Conservation (phyloP, 768 basidiomycete genomes). For the Pholiota molesta region DNA sequence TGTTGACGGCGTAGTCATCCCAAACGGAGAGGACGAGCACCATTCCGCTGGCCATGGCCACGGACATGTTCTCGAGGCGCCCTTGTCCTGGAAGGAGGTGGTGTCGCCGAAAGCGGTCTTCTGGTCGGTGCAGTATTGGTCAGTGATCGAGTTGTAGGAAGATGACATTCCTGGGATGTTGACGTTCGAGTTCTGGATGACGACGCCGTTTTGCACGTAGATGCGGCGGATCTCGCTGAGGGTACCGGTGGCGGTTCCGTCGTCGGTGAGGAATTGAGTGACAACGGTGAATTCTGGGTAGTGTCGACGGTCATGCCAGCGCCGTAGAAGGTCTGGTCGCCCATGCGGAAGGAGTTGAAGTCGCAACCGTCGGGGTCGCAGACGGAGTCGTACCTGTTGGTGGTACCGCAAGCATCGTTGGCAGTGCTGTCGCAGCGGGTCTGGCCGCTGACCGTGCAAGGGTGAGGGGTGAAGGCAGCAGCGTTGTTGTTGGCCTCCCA, state of each 20-base stretch:
- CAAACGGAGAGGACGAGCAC: constrained; percentile 53
- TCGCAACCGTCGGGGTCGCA: constrained; percentile 64
- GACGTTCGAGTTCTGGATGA: constrained; percentile 52
- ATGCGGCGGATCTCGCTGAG: constrained; percentile 57
- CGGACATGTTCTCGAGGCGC: constrained; percentile 41
- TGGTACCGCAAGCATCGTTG: constrained; percentile 36
- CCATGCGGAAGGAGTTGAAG: constrained; percentile 65
- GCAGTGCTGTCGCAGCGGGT: constrained; percentile 41
- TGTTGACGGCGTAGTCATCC: constrained; percentile 56
- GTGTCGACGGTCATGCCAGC: constrained; percentile 53
- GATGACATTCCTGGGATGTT: constrained; percentile 45
- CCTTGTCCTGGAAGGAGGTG: constrained; percentile 45
- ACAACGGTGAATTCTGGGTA: constrained; percentile 55
- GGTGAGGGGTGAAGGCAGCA: constrained; percentile 56
- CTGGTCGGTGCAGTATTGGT: constrained; percentile 49
- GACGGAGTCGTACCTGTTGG: constrained; percentile 42
- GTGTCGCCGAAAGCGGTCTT: constrained; percentile 51
- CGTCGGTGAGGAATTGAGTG: constrained; percentile 56
- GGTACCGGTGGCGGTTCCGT: constrained; percentile 46
- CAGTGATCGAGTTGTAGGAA: constrained; percentile 49
- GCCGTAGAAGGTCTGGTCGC: constrained; percentile 49
- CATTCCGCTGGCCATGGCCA: constrained; percentile 43
- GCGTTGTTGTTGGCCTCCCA: constrained; percentile 60
- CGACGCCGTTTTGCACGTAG: constrained; percentile 55
- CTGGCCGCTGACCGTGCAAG: constrained; percentile 43